Base-by-base conservation (phyloP, 192 early-diverging fungal genomes). In the Gonapodya prolifera region DNA sequence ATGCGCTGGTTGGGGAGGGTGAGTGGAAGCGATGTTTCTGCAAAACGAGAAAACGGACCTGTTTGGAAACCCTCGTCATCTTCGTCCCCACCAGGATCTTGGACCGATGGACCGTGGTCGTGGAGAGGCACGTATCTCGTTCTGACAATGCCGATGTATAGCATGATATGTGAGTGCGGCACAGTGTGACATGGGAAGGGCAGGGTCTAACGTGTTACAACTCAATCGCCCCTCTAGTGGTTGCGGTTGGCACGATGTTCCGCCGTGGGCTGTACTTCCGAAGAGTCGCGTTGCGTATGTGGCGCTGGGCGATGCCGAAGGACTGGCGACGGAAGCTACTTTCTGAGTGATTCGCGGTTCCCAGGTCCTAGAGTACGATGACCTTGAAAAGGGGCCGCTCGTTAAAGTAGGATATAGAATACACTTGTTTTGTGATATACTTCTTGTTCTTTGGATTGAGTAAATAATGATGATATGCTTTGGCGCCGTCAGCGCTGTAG, bases 231-330 rank as follows among this genome's bases (percentile, higher is more conserved):
- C n/a, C n/a, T n/a, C 23, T 23, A 61, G 45, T 61, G 8, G 8
- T 61, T 8, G 45, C 80, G 29, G 76, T 83, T 1, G 82, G 82
- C 28, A 80, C 80, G 32, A n/a, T 81, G 1, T 78, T 79, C 69
- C 79, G 82, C 1, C 77, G 80, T 0, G 82, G 82, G 30, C 29
- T 75, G n/a, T 83, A 83, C 74, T 83, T 83, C 77, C 34, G 77
- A 1, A 76, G 70, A 1, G 77, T 83, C 8, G 76, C 78, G 17
- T 23, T 23, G 35, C 34, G 82, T 17, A 83, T 83, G 82, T 83
- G 80, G 77, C 70, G 79, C 23, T 75, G 82, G 30, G 76, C 80
- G 17, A 30, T 83, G 29, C 82, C 82, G 17, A 69, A 61, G 45
- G 45, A 23, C 8, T 23, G 45, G 45, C 8, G n/a, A n/a, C n/a